phyloP scores from a whole-genome alignment of 305 asterid species.

The Fraxinus baroniana region DNA sequence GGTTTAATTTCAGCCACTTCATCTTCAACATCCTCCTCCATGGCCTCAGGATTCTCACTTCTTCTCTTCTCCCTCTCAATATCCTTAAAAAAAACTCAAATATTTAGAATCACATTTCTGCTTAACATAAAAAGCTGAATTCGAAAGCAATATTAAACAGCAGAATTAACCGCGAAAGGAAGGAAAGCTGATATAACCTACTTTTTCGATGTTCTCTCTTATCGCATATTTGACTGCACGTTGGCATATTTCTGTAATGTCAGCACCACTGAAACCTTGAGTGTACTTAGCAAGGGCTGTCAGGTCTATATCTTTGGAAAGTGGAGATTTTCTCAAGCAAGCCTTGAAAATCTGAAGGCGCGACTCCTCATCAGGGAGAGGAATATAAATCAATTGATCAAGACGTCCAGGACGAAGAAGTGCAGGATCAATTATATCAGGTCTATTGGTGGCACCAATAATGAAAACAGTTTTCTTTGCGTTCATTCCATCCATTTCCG shows the following conservation, averaged over 20 bases:
- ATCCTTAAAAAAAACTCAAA: constrained; percentile 25
- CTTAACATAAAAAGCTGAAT: not conserved
- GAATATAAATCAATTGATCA: constrained; percentile 46
- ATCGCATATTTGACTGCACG: constrained; percentile 51
- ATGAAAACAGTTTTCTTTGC: too few species aligned
- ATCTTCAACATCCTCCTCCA: constrained; percentile 49
- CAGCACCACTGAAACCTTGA: constrained; percentile 55
- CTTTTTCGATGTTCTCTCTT: constrained; percentile 50
- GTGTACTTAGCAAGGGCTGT: constrained; percentile 48
- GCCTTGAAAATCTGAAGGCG: constrained; percentile 44
- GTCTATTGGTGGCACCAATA: constrained; percentile 47
- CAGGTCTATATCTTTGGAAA: constrained; percentile 44
- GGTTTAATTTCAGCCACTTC: constrained; percentile 47
- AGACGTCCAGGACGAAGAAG: constrained; percentile 48
- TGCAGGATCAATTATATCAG: constrained; percentile 48
- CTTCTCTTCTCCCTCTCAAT: constrained; percentile 44
- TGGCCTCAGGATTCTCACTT: constrained; percentile 45
- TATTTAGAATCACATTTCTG: not conserved
- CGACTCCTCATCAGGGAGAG: constrained; percentile 49
- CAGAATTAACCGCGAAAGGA: not conserved
- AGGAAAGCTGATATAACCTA: constrained; percentile 13
- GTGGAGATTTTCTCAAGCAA: constrained; percentile 41
- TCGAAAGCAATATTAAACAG: not conserved
- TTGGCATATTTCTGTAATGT: constrained; percentile 51
- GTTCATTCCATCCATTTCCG: constrained; percentile 54